These are phyloP conservation scores for Croton laevigatus DNA, from an alignment of 441 rosid genomes.

Conservation along the genomic window DNA sequence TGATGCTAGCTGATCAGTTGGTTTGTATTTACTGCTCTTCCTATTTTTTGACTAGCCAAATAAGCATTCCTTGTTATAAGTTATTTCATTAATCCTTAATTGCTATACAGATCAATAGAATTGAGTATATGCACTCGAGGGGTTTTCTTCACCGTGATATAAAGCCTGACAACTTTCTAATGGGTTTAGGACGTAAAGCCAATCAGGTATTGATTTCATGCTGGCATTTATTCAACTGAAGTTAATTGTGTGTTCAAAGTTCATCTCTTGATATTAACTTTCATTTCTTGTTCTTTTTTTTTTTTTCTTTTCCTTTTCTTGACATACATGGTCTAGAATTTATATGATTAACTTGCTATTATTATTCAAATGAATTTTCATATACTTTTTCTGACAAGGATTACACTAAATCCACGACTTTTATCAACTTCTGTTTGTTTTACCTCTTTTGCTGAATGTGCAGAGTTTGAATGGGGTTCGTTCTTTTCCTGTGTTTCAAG, in stretches of 20 bases:
- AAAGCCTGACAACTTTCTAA: conserved; percentile 93
- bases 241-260: no score
- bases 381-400: not conserved
- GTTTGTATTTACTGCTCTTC: conserved; percentile 38
- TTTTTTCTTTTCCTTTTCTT: not conserved
- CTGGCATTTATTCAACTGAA: not conserved
- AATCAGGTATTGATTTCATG: conserved; percentile 57
- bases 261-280: not conserved
- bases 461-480: not conserved
- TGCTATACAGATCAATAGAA: conserved; percentile 67
- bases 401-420: not conserved
- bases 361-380: not conserved
- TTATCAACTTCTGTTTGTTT: not conserved
- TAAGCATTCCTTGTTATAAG: conserved; percentile 1
- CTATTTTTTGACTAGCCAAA: not conserved
- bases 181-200: conserved; percentile 96
- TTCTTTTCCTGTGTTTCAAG: not conserved
- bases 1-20: conserved; percentile 97
- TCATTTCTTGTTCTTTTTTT: no score
- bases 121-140: conserved; percentile 91
- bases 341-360: not conserved
- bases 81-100: conserved; percentile 7
- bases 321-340: not conserved
- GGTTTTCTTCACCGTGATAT: conserved; percentile 98
- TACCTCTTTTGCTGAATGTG: not conserved